Base-by-base conservation (phyloP, 1,139 yeast genomes). In the Debaryomycetaceae sp. region DNA sequence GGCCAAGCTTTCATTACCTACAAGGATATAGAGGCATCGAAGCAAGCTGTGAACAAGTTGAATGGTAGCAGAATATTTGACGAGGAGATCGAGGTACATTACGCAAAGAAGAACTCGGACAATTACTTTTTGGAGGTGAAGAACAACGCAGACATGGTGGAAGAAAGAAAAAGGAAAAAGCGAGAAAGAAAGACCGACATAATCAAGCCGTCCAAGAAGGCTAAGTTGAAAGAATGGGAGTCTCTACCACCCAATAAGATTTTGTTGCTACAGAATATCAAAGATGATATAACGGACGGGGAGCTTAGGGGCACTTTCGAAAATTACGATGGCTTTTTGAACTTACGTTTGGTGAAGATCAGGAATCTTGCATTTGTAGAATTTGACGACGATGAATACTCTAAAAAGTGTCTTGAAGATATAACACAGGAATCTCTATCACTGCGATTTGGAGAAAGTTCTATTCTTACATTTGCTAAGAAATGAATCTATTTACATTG, bases 1-100 rank as follows among this genome's bases (percentile, higher is more conserved):
- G 97, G 97, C 2, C 97, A 90, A 62, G 97, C 97, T 1, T 93
- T 90, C 62, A 74, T 93, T 6, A 84, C 91, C 0, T 83, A 82
- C 50, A 72, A 66, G 4, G 59, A 63, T 20, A 55, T 59, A 1
- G 66, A 67, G 3, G 60, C 68, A 6, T 86, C 95, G 0, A 49
- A 56, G 3, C 55, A 57, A 29, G 95, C 95, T 0, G 56, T 78
- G 17, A 60, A 66, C 6, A 66, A 58, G 6, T 58, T 79, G 38
- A 65, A 80, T 43, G 75, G 78, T 1, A 56, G 63, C 14, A 61
- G 60, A 27, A 52, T 89, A 9, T 80, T 78, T 54, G 83, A 80
- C 14, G 81, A 80, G 51, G 78, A 77, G 4, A 66, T 89, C 49
- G 70, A 68, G 23, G 68, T 76, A 1, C 52, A 64, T 2, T 59